Base-by-base conservation (phyloP, 1,284 basidiomycete species). In the Xerocomus minutiporus region DNA sequence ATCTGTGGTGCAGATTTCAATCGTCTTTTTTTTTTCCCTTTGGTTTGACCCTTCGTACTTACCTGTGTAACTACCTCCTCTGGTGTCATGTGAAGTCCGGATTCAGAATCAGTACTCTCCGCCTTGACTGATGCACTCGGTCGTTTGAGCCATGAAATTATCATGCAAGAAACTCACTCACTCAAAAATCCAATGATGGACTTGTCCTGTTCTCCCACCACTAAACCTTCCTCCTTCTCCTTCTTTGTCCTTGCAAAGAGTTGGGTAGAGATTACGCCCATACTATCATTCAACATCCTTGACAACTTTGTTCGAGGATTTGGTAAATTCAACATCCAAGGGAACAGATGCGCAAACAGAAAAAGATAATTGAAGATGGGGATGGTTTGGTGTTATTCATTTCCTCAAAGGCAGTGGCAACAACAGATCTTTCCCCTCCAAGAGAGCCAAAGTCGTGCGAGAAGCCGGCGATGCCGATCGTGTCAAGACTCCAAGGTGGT, bases 31-130 rank as follows among this genome's bases (percentile, higher is more conserved):
- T 25, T 8, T 3, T 11, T 29, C n/a, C 25, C 26, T 20, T 43
- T 15, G 15, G 23, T 25, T 5, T 8, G 15, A 9, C 15, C n/a
- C 3, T 11, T 20, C n/a, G 1, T 3, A 26, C 52, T n/a, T 43
- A 50, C 58, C 71, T 84, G 81, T 1, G 84, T 82, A 40, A 84
- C 58, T 17, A 91, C 80, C 62, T 92, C 90, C 20, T 83, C 81
- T 8, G 9, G 35, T 17, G 61, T 55, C 49, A 65, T 28, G 17
- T 50, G 50, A n/a, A 56, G 15, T 11, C 68, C 69, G 8, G 39
- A 41, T 25, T 25, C 39, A 0, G 72, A 65, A 26, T 69, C 69
- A 1, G 66, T 59, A 48, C 61, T 67, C 61, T 83, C 79, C 1
- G 80, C 79, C 58, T 79, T 81, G 41, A 83, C 81, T 83, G 52